Evolutionary conservation across 176 grass and related monocot species (phyloP).

Genomic region (Phoenix dactylifera): DNA sequence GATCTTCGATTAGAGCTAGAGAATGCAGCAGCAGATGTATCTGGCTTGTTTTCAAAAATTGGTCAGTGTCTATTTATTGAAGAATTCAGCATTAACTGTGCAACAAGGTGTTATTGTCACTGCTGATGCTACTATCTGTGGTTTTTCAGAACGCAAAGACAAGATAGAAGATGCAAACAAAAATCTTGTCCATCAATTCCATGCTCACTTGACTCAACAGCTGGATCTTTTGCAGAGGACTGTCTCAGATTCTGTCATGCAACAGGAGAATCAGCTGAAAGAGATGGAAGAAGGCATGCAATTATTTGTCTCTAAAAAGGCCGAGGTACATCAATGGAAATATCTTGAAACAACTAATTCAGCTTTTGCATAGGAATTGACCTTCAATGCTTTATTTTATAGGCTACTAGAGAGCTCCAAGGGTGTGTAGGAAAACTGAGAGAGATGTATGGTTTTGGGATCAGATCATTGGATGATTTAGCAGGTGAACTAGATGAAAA

Average conservation of each 20-base stretch:
- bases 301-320: slow-evolving; percentile 54
- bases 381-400: not conserved
- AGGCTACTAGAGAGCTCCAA: slow-evolving; percentile 52
- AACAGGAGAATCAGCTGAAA: slow-evolving; percentile 77
- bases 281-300: slow-evolving; percentile 43
- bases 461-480: slow-evolving; percentile 40
- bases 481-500: slow-evolving; percentile 39
- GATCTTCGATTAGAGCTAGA: slow-evolving; percentile 51
- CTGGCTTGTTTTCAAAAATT: slow-evolving; percentile 76
- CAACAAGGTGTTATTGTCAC: not conserved
- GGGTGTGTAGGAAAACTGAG: slow-evolving; percentile 40
- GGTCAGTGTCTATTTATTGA: slow-evolving; percentile 28
- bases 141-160: slow-evolving; percentile 64
- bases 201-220: slow-evolving; percentile 52
- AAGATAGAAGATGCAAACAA: slow-evolving; percentile 60
- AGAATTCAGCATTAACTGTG: too few relatives aligned
- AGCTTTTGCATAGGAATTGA: too few relatives aligned
- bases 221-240: slow-evolving; percentile 41
- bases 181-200: slow-evolving; percentile 57
- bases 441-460: slow-evolving; percentile 33
- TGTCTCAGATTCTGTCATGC: slow-evolving; percentile 49
- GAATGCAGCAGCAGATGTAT: slow-evolving; percentile 50
- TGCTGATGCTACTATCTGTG: not conserved
- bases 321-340: slow-evolving; percentile 25
- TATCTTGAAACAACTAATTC: too few relatives aligned